Evolutionary conservation across 2,329 filamentous ascomycete species (phyloP).

Genomic region (Sarocladium oryzae): DNA sequence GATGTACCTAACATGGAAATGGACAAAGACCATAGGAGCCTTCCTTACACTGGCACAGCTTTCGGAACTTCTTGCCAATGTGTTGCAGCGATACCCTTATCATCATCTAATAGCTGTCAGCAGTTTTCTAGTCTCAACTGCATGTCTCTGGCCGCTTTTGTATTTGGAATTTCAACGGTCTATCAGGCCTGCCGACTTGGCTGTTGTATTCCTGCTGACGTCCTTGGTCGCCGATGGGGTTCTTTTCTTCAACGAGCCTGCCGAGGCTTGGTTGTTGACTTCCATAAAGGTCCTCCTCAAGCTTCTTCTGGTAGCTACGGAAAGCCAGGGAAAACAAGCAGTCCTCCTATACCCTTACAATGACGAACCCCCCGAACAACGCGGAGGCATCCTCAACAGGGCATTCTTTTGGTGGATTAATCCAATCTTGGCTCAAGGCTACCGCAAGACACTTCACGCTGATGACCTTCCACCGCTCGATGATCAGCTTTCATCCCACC

Average conservation of each 20-base stretch:
- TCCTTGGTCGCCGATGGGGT: not conserved
- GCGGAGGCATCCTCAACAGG: not conserved
- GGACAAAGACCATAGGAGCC: not conserved
- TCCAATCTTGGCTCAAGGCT: not conserved
- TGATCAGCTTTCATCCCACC: not conserved
- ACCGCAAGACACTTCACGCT: not conserved
- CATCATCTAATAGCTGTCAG: not conserved
- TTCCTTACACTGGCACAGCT: not conserved
- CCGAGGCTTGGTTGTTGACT: not conserved
- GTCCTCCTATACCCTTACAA: not conserved
- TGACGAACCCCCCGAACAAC: not conserved
- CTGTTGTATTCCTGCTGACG: not conserved
- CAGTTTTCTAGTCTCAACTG: not conserved
- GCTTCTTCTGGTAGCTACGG: not conserved
- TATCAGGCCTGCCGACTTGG: not conserved
- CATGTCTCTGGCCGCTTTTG: not conserved
- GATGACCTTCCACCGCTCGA: not conserved
- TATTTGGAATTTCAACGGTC: not conserved
- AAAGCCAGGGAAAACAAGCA: not conserved
- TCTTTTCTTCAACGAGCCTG: not conserved
- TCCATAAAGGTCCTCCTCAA: not conserved
- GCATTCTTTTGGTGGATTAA: slow-evolving; percentile 6
- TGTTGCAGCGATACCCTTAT: not conserved
- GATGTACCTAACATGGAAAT: not conserved
- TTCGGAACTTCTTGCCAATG: not conserved